Conservation (phyloP, 495 filamentous ascomycete genomes). For the Penicillium soppii region DNA sequence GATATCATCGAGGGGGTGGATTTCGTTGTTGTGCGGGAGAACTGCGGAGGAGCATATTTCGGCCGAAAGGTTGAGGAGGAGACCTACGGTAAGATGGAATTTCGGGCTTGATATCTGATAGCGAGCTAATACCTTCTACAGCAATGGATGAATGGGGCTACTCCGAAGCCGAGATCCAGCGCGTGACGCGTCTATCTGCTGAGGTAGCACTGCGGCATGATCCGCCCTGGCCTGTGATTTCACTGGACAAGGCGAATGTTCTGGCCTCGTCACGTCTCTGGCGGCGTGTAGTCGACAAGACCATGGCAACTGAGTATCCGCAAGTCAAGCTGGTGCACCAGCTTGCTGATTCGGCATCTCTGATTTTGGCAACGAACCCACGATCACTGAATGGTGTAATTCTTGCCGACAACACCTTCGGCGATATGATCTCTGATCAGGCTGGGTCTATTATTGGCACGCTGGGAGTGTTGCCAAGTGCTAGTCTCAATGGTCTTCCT, state of each 20-base stretch:
- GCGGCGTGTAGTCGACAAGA: constrained; percentile 44
- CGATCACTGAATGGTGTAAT: constrained; percentile 49
- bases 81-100: constrained; percentile 39
- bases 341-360: constrained; percentile 49
- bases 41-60: constrained; percentile 55
- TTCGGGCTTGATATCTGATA: no score
- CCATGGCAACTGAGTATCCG: constrained; percentile 48
- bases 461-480: constrained; percentile 49
- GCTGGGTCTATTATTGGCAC: constrained; percentile 49
- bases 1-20: constrained; percentile 48
- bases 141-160: constrained; percentile 53
- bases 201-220: constrained; percentile 44
- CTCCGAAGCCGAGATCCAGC: constrained; percentile 43
- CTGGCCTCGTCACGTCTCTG: constrained; percentile 50
- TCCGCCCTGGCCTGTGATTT: constrained; percentile 46
- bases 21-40: constrained; percentile 51
- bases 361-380: constrained; percentile 51
- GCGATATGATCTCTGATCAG: constrained; percentile 53
- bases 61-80: constrained; percentile 47
- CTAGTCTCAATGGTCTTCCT: constrained; percentile 49
- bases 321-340: constrained; percentile 46
- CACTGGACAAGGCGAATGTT: constrained; percentile 53
- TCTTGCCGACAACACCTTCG: constrained; percentile 52
- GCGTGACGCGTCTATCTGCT: constrained; percentile 47
- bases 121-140: constrained; percentile 5